A percentile compares a stretch with the other conserved stretches of the same genome.
Conservation (phyloP, 495 filamentous ascomycete species). For the Talaromyces trachyspermus region DNA sequence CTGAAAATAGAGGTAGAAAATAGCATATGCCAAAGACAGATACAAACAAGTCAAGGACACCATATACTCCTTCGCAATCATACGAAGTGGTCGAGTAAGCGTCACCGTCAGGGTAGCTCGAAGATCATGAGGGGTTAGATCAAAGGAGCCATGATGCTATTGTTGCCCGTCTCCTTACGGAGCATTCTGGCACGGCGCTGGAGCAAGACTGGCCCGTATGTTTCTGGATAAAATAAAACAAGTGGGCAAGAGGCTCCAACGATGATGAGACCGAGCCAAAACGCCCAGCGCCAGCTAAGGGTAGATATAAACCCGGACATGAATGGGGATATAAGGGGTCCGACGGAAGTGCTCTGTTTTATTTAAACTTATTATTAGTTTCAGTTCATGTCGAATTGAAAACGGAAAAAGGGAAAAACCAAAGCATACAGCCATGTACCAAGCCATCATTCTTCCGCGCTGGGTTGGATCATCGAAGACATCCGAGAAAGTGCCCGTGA, state of each 20-base stretch:
- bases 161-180: slow-evolving; percentile 54
- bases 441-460: slow-evolving; percentile 60
- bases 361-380: neutral
- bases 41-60: slow-evolving; percentile 62
- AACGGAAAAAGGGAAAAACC: neutral
- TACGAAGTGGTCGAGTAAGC: slow-evolving; percentile 40
- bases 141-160: slow-evolving; percentile 36
- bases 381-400: slow-evolving; percentile 8
- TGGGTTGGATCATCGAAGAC: slow-evolving; percentile 50
- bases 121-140: slow-evolving; percentile 38
- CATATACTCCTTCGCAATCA: slow-evolving; percentile 46
- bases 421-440: slow-evolving; percentile 57
- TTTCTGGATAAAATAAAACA: slow-evolving; percentile 49
- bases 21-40: slow-evolving; percentile 58
- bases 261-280: slow-evolving; percentile 56
- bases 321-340: slow-evolving; percentile 56
- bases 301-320: slow-evolving; percentile 56
- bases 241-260: slow-evolving; percentile 38
- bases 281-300: slow-evolving; percentile 56
- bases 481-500: slow-evolving; percentile 66
- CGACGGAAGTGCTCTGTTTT: slow-evolving; percentile 52
- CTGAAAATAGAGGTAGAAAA: slow-evolving; percentile 72
- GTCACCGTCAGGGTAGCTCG: slow-evolving; percentile 36
- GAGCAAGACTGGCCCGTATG: slow-evolving; percentile 67
- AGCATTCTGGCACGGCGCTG: slow-evolving; percentile 55